phyloP scores from a whole-genome alignment of 805 yeast species.

The Naumovozyma castellii region DNA sequence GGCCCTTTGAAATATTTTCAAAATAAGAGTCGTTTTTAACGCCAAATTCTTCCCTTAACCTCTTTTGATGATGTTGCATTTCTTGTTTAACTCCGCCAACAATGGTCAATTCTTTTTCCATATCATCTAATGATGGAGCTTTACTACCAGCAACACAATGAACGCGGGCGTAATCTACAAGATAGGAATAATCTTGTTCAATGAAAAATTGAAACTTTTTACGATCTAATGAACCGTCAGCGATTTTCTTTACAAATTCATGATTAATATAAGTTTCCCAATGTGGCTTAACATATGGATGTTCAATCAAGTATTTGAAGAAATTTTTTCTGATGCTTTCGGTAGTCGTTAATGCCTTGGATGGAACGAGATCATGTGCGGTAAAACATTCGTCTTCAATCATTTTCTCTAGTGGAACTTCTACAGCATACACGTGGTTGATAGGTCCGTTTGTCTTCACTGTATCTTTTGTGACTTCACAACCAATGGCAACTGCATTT shows the following conservation, averaged over 20 bases:
- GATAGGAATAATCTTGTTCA: conserved; percentile 56
- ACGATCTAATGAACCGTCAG: conserved; percentile 41
- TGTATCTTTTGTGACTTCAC: conserved; percentile 18
- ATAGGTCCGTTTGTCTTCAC: conserved; percentile 65
- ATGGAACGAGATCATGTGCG: conserved; percentile 16
- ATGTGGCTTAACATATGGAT: conserved; percentile 42
- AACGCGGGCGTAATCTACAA: conserved; percentile 57
- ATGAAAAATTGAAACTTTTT: conserved; percentile 44
- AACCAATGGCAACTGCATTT: conserved; percentile 45
- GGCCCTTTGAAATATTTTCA: conserved; percentile 38
- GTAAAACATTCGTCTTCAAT: conserved; percentile 25
- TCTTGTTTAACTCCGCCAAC: conserved; percentile 47
- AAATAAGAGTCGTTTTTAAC: conserved; percentile 38
- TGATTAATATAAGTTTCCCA: conserved; percentile 59
- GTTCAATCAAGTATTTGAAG: conserved; percentile 43
- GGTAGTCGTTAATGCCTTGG: too few species aligned
- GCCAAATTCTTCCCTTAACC: conserved; percentile 34
- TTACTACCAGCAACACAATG: conserved; percentile 55
- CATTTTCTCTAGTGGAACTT: conserved; percentile 30
- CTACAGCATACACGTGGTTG: conserved; percentile 47
- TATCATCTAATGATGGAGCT: conserved; percentile 46
- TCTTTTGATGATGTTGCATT: conserved; percentile 44
- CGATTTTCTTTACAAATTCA: conserved; percentile 47
- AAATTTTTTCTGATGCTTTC: conserved; percentile 20
- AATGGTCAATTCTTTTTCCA: conserved; percentile 42